Base-by-base conservation (phyloP, 371 early-diverging fungal species). In the Enteropsectra breve region DNA sequence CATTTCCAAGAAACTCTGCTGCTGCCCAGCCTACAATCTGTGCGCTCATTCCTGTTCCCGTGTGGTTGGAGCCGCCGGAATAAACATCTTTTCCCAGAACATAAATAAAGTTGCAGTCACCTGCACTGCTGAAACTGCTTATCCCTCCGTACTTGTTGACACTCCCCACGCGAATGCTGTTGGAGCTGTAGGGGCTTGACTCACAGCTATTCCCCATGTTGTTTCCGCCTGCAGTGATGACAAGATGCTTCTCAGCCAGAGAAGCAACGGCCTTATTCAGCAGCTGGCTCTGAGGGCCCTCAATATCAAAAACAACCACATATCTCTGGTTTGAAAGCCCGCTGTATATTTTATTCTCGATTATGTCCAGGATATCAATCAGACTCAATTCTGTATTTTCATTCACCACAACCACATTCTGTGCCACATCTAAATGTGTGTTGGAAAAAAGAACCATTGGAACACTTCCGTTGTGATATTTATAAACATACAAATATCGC, bases 141-240 rank as follows among this genome's bases (percentile, higher is more conserved):
- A 71, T 54, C 2, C 58, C 13, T 1, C 65, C 62, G 54, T 71
- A 37, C 49, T 68, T 59, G 33, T 67, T 43, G 8, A 65, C 40
- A 43, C 71, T 65, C 38, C 79, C 77, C 8, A 76, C 70, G 15
- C 68, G 71, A 46, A 79, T 62, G 2, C 49, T 58, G 36, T 54
- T 71, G 4, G 75, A 49, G 38, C 77, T 68, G 30, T 72, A 62
- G 30, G 79, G 79, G 38, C 75, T 74, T 30, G 69, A 73, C 18
- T 69, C 63, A 48, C 79, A 79, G 2, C 68, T 56, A 32, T 65
- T 38, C 36, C 68, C 72, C 5, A 54, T 52, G 28, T 69, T 38
- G 50, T 79, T 75, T 54, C 79, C 79, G 13, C 75, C 66, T 30
- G 77, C 56, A 6, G 69, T n/a, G 15, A 78, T 64, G 29, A 76